A percentile compares a stretch with the other conserved stretches of the same genome.
These are phyloP conservation scores for Groenewaldozyma auringiensis DNA, from an alignment of 1,139 yeast genomes.

Conservation along the genomic window DNA sequence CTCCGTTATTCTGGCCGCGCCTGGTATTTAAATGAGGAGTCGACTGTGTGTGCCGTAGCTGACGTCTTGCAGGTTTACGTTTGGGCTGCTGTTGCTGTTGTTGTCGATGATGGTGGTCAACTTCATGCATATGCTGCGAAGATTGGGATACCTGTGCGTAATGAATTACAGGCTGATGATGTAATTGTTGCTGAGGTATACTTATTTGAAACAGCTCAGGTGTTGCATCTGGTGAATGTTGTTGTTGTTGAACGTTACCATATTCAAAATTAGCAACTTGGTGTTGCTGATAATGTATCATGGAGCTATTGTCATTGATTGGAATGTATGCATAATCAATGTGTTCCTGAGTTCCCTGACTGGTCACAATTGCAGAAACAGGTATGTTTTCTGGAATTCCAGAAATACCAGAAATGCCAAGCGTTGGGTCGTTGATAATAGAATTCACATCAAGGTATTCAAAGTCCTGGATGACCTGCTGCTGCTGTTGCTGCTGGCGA, in stretches of 20 bases:
- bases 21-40: neutral
- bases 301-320: neutral
- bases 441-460: neutral
- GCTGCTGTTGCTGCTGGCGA: slow-evolving; percentile 1
- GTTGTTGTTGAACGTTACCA: neutral
- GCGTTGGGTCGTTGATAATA: neutral
- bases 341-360: neutral
- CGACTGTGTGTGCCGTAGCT: slow-evolving; percentile 1
- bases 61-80: neutral
- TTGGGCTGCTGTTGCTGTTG: slow-evolving; percentile 6
- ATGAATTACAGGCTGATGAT: neutral
- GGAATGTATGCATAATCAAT: neutral
- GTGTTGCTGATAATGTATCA: neutral
- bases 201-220: neutral
- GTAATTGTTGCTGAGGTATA: neutral
- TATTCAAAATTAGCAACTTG: neutral
- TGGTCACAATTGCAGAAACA: neutral
- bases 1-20: neutral
- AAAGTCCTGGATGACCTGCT: neutral
- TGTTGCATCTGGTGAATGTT: neutral
- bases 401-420: neutral
- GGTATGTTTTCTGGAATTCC: neutral
- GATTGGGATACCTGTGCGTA: neutral
- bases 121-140: neutral
- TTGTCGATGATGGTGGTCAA: neutral